A percentile compares a stretch with the other conserved stretches of the same genome.
Evolutionary conservation across 306 rosid genomes (phyloP).

Genomic region (Vicia sativa): DNA sequence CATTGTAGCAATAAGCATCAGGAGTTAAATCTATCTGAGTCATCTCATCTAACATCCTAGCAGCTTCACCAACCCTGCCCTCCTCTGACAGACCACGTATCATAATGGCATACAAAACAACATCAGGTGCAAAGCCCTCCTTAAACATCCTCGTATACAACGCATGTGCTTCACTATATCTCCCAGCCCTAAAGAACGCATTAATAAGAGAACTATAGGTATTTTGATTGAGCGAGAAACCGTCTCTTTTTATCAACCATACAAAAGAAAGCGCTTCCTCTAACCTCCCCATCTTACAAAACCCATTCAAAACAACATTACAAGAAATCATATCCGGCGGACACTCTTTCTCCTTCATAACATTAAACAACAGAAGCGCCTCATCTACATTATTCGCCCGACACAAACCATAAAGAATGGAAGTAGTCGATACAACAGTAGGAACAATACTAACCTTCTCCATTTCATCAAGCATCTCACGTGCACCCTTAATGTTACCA

Average conservation of each 20-base stretch:
- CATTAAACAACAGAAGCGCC: conserved; percentile 54
- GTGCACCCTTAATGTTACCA: conserved; percentile 51
- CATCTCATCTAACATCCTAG: conserved; percentile 64
- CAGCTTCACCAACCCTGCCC: conserved; percentile 57
- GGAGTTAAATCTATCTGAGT: conserved; percentile 58
- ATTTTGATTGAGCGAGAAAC: conserved; percentile 40
- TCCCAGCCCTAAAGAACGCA: conserved; percentile 62
- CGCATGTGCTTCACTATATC: conserved; percentile 62
- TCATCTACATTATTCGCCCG: conserved; percentile 51
- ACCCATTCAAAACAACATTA: conserved; percentile 65
- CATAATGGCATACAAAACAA: conserved; percentile 61
- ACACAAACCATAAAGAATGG: conserved; percentile 62
- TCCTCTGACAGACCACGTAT: conserved; percentile 49
- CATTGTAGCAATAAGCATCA: conserved; percentile 72
- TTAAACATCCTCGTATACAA: conserved; percentile 53
- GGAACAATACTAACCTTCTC: conserved; percentile 48
- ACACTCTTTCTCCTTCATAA: conserved; percentile 51
- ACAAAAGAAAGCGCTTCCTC: conserved; percentile 60
- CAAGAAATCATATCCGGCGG: conserved; percentile 46
- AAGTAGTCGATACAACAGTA: conserved; percentile 33
- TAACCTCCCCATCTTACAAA: conserved; percentile 61
- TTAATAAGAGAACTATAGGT: conserved; percentile 68
- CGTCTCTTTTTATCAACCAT: conserved; percentile 47
- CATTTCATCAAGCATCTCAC: conserved; percentile 62
- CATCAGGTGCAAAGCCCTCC: conserved; percentile 56